Evolutionary conservation across 2,329 filamentous ascomycete species (phyloP).

Genomic region (Clarireedia sp.): DNA sequence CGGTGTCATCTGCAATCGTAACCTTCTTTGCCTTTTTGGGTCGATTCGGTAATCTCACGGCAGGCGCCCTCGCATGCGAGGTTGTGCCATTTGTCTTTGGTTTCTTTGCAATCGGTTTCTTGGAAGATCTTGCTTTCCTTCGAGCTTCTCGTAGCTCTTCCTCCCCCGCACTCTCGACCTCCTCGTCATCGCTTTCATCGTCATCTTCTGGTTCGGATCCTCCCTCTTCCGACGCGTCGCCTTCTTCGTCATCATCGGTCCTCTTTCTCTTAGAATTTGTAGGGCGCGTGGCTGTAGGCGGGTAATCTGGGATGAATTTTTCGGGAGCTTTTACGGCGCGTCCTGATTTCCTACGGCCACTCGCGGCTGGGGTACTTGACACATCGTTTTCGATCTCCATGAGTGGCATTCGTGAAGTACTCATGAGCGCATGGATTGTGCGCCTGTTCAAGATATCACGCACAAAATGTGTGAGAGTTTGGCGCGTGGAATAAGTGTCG

Average conservation of each 20-base stretch:
- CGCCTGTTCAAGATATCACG: background rate
- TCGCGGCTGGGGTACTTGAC: constrained; percentile 43
- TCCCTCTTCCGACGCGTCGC: constrained; percentile 40
- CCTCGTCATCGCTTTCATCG: constrained; percentile 33
- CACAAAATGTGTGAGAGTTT: background rate
- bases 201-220: constrained; percentile 40
- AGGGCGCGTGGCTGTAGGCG: constrained; percentile 31
- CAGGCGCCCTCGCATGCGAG: constrained; percentile 46
- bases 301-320: constrained; percentile 49
- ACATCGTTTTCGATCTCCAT: constrained; percentile 48
- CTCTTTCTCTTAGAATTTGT: constrained; percentile 51
- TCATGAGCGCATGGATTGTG: constrained; percentile 31
- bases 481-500: constrained; percentile 1
- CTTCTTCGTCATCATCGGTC: constrained; percentile 36
- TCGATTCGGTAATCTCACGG: constrained; percentile 31
- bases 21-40: constrained; percentile 33
- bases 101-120: constrained; percentile 55
- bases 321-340: constrained; percentile 54
- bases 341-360: constrained; percentile 56
- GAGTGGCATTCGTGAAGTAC: constrained; percentile 37
- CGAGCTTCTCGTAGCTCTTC: constrained; percentile 36
- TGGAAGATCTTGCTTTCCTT: constrained; percentile 34
- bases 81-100: constrained; percentile 54
- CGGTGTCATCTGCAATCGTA: constrained; percentile 35
- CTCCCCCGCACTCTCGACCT: constrained; percentile 37